Conservation (phyloP, 192 early-diverging fungal genomes). For the Umbelopsis vinacea region DNA sequence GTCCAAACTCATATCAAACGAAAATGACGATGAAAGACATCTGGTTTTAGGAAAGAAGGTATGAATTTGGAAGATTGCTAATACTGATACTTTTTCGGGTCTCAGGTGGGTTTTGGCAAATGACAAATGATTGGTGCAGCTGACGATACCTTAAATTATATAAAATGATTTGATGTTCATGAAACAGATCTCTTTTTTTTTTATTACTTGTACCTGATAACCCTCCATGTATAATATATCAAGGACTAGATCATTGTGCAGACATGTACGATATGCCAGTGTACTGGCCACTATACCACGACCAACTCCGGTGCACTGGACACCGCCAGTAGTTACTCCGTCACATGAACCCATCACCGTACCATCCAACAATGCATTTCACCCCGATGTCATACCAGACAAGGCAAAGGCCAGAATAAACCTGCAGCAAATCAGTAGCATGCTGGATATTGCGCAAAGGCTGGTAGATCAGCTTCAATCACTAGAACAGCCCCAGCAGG, state of each 20-base stretch:
- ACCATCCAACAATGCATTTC: slow-evolving; percentile 40
- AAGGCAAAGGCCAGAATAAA: slow-evolving; percentile 26
- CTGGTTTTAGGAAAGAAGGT: too few species aligned
- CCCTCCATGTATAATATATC: neutral
- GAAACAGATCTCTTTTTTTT: neutral
- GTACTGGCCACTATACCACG: slow-evolving; percentile 22
- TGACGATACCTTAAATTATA: neutral
- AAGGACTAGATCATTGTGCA: neutral
- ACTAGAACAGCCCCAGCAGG: neutral
- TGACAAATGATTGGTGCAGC: slow-evolving; percentile 1
- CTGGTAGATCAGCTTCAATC: neutral
- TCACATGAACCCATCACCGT: slow-evolving; percentile 29
- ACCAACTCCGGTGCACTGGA: slow-evolving; percentile 1
- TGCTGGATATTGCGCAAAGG: slow-evolving; percentile 4
- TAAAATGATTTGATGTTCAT: neutral
- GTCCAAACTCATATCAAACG: too few species aligned
- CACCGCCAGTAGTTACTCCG: slow-evolving; percentile 29
- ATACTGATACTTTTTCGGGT: neutral
- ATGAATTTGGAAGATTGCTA: too few species aligned
- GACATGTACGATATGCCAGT: slow-evolving; percentile 27
- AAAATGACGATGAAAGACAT: too few species aligned
- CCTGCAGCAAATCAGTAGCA: neutral
- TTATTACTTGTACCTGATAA: neutral
- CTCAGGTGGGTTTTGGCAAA: neutral
- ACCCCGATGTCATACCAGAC: slow-evolving; percentile 31